Evolutionary conservation across 2,329 filamentous ascomycete genomes (phyloP).

Genomic region (Beauveria caledonica): DNA sequence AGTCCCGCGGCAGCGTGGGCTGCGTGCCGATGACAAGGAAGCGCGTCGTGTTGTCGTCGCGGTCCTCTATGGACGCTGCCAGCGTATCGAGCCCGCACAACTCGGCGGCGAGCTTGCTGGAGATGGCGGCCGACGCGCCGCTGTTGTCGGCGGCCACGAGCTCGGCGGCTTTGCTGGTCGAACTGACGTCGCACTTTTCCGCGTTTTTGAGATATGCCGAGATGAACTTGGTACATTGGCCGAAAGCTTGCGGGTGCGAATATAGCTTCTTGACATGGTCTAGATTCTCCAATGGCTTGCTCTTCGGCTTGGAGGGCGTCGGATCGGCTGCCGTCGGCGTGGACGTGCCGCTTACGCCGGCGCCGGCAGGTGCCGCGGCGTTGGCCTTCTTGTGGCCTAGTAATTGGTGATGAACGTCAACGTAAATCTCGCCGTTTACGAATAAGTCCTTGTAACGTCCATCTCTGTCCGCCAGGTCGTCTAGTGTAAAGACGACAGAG

Average conservation of each 20-base stretch:
- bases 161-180: conserved; percentile 78
- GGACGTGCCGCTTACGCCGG: conserved; percentile 32
- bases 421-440: conserved; percentile 77
- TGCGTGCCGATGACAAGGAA: conserved; percentile 58
- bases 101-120: conserved; percentile 63
- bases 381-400: conserved; percentile 43
- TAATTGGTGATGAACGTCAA: conserved; percentile 83
- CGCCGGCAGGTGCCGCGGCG: background rate
- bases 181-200: conserved; percentile 77
- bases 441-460: conserved; percentile 56
- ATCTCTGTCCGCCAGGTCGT: conserved; percentile 73
- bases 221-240: conserved; percentile 77
- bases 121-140: conserved; percentile 66
- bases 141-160: conserved; percentile 54
- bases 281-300: conserved; percentile 43
- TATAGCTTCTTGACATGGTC: conserved; percentile 67
- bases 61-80: conserved; percentile 62
- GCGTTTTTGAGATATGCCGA: conserved; percentile 58
- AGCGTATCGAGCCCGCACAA: conserved; percentile 62
- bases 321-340: conserved; percentile 43
- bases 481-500: conserved; percentile 80
- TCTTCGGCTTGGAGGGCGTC: conserved; percentile 34
- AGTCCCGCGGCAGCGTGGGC: conserved; percentile 18
- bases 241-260: conserved; percentile 92
- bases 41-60: conserved; percentile 66